Base-by-base conservation (phyloP, 2,329 filamentous ascomycete genomes). In the Paraphoma sp. region DNA sequence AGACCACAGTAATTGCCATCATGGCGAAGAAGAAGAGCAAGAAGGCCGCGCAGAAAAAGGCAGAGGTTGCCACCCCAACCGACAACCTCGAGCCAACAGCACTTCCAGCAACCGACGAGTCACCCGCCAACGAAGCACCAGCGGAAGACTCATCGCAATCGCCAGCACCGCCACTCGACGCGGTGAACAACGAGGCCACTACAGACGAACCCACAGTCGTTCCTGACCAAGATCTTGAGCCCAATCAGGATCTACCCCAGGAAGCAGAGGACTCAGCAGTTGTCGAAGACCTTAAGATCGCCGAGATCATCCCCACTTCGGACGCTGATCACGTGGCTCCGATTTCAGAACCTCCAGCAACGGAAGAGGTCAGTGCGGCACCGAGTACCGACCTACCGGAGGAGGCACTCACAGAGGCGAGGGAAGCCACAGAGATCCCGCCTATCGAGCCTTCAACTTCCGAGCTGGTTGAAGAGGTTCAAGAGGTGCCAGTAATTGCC, bases 21-120 rank as follows among this genome's bases (percentile, higher is more conserved):
- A 75, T 73, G 71, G 67, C 60, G 56, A 75, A 74, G 60, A 73
- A 71, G 60, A 75, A 73, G 56, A 63, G 51, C 54, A 68, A 70
- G 63, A 72, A 71, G 59, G 68, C 59, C 18, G 31, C 38, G 29
- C 67, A 69, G 57, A 72, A 75, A 58, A 64, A 65, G 56, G 62
- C 60, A 42, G 73, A 74, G 40, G 54, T 56, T 57, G 51, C 60
- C 23, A 64, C 71, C 53, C 67, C 70, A 62, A 68, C 71, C 55
- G 63, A 59, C 43, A 73, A 59, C 49, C 68, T 64, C 29, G 64
- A 66, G 43, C 45, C 46, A 48, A 45, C 56, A 48, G 56, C 65
- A 50, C 45, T 53, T 45, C 42, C 59, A 31, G 48, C 59, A 17
- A 47, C 63, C 18, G 69, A 68, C 49, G 71, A 73, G 48, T 53